Evolutionary conservation across 768 basidiomycete species (phyloP), one percentile per base, ranked within the genome.

Genomic region (Russula sp.): DNA sequence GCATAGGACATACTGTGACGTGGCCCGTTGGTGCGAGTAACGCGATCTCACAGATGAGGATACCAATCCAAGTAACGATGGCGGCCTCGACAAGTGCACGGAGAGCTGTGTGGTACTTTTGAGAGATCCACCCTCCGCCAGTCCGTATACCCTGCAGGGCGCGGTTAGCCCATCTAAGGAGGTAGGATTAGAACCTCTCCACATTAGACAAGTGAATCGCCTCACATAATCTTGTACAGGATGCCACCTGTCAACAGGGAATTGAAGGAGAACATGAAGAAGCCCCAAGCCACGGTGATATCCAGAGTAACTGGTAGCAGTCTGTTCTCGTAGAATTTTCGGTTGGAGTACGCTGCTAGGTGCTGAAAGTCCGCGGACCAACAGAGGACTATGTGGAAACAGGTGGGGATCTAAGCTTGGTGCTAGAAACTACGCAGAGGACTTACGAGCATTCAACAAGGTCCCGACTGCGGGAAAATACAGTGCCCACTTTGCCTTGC

Each of bases 281-380:
- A 72, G 14, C 70, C 71, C 71, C 71, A 72, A 2, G 68, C 70
- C 22, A 68, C 67, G 10, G 61, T 65, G 58, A 72, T 66, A 42
- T 68, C 55, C 18, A 68, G 53, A 7, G 67, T 64, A 39, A 69
- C 61, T 5, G 55, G 56, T 13, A 68, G 50, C 9, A 70, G 42
- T 9, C 48, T 61, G 6, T 62, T 56, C 31, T 66, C 58, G 45
- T 69, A 71, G 16, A 61, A 40, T 2, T 59, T 57, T 37, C 35
- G 35, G 54, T 52, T 60, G 44, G 31, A 18, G 50, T 71, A 71
- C 14, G 57, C 55, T 0, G 61, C 63, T 22, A 71, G 40, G 35
- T 68, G 68, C 56, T 67, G 61, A 31, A 52, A 52, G 48, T 69
- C 64, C 16, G 63, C 66, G 6, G 68, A 66, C 62, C 66, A 68